Evolutionary conservation across 768 basidiomycete genomes (phyloP).

Genomic region (Tricholomella constricta): DNA sequence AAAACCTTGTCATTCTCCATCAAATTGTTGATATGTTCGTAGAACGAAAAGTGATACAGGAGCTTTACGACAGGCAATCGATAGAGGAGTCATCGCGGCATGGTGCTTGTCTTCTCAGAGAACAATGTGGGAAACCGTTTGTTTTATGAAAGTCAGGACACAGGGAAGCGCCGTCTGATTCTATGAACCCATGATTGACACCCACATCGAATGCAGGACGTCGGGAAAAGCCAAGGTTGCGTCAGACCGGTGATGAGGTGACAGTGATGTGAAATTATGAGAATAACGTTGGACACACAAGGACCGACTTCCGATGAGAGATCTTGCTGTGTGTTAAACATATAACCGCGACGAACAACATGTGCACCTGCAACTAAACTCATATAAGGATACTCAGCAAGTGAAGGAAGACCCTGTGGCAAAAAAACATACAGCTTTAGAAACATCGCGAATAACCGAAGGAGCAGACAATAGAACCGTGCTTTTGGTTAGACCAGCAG

Average conservation of each 20-base stretch:
- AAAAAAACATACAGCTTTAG: too few species aligned
- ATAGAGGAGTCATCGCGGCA: neutral
- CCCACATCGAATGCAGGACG: neutral
- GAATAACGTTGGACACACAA: neutral
- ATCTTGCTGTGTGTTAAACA: too few species aligned
- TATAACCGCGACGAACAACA: too few species aligned
- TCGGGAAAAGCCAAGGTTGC: neutral
- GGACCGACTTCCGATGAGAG: neutral
- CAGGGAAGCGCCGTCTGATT: neutral
- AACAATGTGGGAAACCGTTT: neutral
- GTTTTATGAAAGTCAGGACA: neutral
- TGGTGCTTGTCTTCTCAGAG: neutral
- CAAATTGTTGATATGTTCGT: conserved; percentile 3
- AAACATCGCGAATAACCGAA: too few species aligned
- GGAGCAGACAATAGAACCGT: too few species aligned
- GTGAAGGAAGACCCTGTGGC: too few species aligned
- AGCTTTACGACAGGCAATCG: neutral
- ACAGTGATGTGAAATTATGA: neutral
- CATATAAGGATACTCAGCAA: too few species aligned
- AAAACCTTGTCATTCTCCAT: neutral
- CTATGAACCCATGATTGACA: neutral
- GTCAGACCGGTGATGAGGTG: neutral
- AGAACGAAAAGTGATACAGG: neutral
- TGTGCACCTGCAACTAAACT: too few species aligned
- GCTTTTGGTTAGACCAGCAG: too few species aligned